Conservation (phyloP, 176 grass and related monocot species). For the Thinopyrum elongatum region DNA sequence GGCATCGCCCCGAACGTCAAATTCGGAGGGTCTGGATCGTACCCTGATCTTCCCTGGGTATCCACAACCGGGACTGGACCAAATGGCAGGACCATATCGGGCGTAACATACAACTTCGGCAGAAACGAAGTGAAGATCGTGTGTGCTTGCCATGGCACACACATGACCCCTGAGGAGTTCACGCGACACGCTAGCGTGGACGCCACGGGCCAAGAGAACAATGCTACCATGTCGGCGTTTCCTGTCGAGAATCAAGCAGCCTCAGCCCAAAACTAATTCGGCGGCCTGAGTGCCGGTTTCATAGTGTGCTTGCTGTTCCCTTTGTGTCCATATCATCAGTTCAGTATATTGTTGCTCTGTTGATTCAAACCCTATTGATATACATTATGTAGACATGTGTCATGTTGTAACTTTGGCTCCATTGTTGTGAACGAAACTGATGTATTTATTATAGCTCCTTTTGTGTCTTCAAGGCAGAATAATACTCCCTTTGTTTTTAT, state of each 20-base stretch:
- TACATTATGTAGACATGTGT: slow-evolving; percentile 16
- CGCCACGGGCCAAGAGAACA: slow-evolving; percentile 40
- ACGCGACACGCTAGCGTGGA: slow-evolving; percentile 67
- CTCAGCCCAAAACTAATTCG: slow-evolving; percentile 57
- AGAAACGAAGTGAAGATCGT: slow-evolving; percentile 77
- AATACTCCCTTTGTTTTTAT: too few relatives aligned
- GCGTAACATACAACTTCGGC: slow-evolving; percentile 84
- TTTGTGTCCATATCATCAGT: slow-evolving; percentile 33
- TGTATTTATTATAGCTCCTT: slow-evolving; percentile 22
- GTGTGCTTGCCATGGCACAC: slow-evolving; percentile 87
- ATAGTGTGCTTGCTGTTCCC: neutral
- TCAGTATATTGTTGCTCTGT: neutral
- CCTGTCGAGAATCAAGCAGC: slow-evolving; percentile 46
- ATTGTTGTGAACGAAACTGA: slow-evolving; percentile 8
- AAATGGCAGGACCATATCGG: slow-evolving; percentile 85
- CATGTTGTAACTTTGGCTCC: slow-evolving; percentile 7
- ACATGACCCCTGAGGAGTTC: slow-evolving; percentile 81
- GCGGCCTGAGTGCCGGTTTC: neutral
- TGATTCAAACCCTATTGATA: neutral
- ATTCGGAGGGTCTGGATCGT: slow-evolving; percentile 85
- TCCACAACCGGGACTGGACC: slow-evolving; percentile 65
- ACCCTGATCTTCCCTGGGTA: slow-evolving; percentile 95
- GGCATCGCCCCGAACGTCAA: slow-evolving; percentile 73
- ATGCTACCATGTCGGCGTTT: slow-evolving; percentile 24
- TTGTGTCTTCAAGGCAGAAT: neutral